A percentile compares a stretch with the other conserved stretches of the same genome.
phyloP scores from a whole-genome alignment of 2,329 filamentous ascomycete species.

The Penicillium sclerotiorum region DNA sequence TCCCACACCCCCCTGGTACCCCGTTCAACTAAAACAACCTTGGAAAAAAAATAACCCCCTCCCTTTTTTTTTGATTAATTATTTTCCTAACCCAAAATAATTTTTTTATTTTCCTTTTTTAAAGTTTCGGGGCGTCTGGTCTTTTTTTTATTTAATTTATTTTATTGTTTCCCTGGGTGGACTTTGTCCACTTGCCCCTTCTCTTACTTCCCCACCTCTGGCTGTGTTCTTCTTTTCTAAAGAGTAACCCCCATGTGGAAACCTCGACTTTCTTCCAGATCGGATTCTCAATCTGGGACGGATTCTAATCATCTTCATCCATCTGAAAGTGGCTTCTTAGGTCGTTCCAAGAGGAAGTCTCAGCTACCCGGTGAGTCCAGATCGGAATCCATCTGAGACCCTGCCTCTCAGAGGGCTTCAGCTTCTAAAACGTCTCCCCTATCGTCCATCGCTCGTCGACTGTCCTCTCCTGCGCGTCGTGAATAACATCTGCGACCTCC shows the following conservation, averaged over 20 bases:
- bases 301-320: slow-evolving; percentile 35
- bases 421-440: slow-evolving; percentile 3
- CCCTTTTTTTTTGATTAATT: background rate
- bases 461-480: too few relatives aligned
- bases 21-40: too few relatives aligned
- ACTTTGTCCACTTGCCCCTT: background rate
- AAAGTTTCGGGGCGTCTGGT: background rate
- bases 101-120: background rate
- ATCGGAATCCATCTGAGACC: slow-evolving; percentile 2
- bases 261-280: slow-evolving; percentile 43
- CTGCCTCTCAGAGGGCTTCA: slow-evolving; percentile 7
- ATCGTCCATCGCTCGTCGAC: too few relatives aligned
- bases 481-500: too few relatives aligned
- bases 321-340: slow-evolving; percentile 39
- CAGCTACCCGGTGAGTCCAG: slow-evolving; percentile 25
- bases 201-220: slow-evolving; percentile 17
- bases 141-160: slow-evolving; percentile 1
- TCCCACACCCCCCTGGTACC: too few relatives aligned
- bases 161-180: background rate
- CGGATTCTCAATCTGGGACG: slow-evolving; percentile 41
- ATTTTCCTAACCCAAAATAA: background rate
- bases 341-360: slow-evolving; percentile 40
- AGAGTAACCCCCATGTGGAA: slow-evolving; percentile 42
- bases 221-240: background rate
- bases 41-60: too few relatives aligned